Evolutionary conservation across 768 basidiomycete genomes (phyloP).

Genomic region (Paxillus ammoniavirescens): DNA sequence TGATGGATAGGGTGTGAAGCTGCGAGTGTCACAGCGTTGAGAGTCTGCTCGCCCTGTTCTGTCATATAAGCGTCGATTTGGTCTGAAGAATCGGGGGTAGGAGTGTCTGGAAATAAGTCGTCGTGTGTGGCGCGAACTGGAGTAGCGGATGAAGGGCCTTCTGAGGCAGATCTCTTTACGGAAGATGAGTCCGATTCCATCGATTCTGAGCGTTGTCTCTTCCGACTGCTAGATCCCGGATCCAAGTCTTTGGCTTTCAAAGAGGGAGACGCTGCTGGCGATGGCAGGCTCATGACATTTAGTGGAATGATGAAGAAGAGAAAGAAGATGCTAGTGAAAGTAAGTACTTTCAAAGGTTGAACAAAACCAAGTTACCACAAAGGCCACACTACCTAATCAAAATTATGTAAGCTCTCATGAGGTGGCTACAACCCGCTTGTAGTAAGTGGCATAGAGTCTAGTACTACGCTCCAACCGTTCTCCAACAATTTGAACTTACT

Average conservation of each 20-base stretch:
- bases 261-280: conserved; percentile 42
- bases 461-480: too few relatives aligned
- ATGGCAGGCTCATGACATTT: conserved; percentile 48
- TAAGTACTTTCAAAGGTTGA: not conserved
- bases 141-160: conserved; percentile 51
- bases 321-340: conserved; percentile 12
- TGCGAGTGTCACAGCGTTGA: conserved; percentile 16
- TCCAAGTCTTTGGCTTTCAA: conserved; percentile 39
- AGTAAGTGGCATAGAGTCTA: too few relatives aligned
- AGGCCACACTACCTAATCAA: not conserved
- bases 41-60: conserved; percentile 46
- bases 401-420: too few relatives aligned
- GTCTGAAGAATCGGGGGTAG: conserved; percentile 41
- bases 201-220: conserved; percentile 73
- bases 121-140: conserved; percentile 22
- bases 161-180: conserved; percentile 76
- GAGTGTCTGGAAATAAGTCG: conserved; percentile 26
- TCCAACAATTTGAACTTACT: too few relatives aligned
- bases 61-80: conserved; percentile 74
- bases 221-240: conserved; percentile 39
- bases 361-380: not conserved
- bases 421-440: too few relatives aligned
- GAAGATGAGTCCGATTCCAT: conserved; percentile 77
- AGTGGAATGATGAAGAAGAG: not conserved
- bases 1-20: conserved; percentile 27